These are phyloP conservation scores for Phytophthora megakarya DNA, from an alignment of 352 stramenopile genomes.

Conservation along the genomic window DNA sequence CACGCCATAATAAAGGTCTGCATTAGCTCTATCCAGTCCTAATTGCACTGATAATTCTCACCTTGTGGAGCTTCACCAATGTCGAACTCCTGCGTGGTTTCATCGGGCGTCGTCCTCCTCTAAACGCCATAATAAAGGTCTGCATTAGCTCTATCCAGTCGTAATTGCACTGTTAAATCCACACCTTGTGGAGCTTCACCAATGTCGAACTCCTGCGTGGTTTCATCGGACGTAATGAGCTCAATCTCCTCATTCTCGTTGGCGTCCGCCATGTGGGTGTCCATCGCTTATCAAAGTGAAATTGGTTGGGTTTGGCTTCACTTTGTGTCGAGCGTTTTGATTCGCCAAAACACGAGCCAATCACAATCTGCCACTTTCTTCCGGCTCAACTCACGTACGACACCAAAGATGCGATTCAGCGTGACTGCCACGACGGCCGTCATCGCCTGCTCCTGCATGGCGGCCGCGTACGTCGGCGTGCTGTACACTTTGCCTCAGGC, in stretches of 20 bases:
- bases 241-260: conserved; percentile 63
- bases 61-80: conserved; percentile 79
- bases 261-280: conserved; percentile 38
- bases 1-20: not conserved
- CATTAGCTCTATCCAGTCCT: not conserved
- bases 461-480: conserved; percentile 82
- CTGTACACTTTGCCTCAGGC: conserved; percentile 81
- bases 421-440: conserved; percentile 68
- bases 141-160: not conserved
- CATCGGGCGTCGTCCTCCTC: conserved; percentile 76
- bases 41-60: conserved; percentile 24
- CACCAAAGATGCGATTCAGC: conserved; percentile 79
- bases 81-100: conserved; percentile 82
- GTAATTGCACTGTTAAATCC: not conserved
- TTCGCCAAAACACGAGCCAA: conserved; percentile 39
- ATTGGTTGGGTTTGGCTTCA: conserved; percentile 29
- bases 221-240: conserved; percentile 83
- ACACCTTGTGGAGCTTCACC: conserved; percentile 77
- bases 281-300: conserved; percentile 35
- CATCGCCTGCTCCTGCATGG: conserved; percentile 82
- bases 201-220: conserved; percentile 82
- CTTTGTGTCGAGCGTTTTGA: conserved; percentile 3
- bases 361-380: conserved; percentile 41
- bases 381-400: conserved; percentile 4
- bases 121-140: conserved; percentile 12